Conservation (phyloP, 2,329 filamentous ascomycete genomes). For the Leptographium galeiforme region DNA sequence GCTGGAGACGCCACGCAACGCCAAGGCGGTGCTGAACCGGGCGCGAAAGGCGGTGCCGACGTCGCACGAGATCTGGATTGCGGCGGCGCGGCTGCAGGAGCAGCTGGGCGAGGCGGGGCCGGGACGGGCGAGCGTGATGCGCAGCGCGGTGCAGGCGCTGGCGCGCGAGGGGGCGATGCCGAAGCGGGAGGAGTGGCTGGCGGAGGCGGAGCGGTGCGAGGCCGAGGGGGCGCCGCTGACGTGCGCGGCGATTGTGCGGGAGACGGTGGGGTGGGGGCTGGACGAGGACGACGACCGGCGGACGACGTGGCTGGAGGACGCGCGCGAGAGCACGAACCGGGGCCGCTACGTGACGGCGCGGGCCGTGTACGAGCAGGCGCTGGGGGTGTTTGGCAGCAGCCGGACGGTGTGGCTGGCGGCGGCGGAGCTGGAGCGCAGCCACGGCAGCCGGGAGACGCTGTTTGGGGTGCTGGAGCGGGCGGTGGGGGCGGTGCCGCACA, state of each 20-base stretch:
- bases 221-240: conserved; percentile 79
- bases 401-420: conserved; percentile 82
- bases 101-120: conserved; percentile 51
- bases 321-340: conserved; percentile 64
- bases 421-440: conserved; percentile 79
- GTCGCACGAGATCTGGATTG: conserved; percentile 93
- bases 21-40: conserved; percentile 88
- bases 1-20: conserved; percentile 78
- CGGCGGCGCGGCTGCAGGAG: conserved; percentile 80
- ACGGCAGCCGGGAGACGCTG: conserved; percentile 55
- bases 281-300: conserved; percentile 96
- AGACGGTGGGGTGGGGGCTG: conserved; percentile 83
- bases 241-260: conserved; percentile 77
- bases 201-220: conserved; percentile 88
- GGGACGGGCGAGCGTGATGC: conserved; percentile 72
- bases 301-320: conserved; percentile 92
- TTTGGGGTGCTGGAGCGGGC: conserved; percentile 83
- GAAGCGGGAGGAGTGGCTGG: conserved; percentile 93
- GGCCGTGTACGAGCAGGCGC: conserved; percentile 83
- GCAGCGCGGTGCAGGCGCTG: conserved; percentile 76
- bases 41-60: conserved; percentile 88
- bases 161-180: conserved; percentile 91
- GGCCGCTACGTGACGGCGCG: conserved; percentile 81
- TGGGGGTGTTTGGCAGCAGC: conserved; percentile 80
- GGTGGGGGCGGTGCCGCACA: conserved; percentile 83